These are phyloP conservation scores for Exophiala viscosa DNA, from an alignment of 2,329 filamentous ascomycete genomes.

Conservation along the genomic window DNA sequence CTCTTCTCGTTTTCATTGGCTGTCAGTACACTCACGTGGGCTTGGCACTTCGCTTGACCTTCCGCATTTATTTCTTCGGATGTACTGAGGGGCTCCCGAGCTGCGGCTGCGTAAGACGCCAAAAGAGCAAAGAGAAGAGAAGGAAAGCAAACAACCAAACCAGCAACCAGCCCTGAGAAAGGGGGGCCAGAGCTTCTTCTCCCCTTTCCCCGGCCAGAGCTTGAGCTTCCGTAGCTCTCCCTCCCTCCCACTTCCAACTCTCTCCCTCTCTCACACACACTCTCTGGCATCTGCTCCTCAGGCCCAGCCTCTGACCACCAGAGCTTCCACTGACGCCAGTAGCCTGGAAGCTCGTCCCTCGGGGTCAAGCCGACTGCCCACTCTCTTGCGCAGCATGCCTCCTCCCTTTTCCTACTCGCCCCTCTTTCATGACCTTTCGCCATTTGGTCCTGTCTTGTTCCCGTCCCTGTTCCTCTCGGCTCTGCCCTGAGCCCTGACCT, in stretches of 20 bases:
- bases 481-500: constrained; percentile 12
- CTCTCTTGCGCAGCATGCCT: constrained; percentile 1
- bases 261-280: not conserved
- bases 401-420: constrained; percentile 10
- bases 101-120: too few relatives aligned
- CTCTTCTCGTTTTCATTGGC: too few relatives aligned
- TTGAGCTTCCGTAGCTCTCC: too few relatives aligned
- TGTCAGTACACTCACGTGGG: too few relatives aligned
- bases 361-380: not conserved
- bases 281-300: not conserved
- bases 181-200: too few relatives aligned
- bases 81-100: too few relatives aligned
- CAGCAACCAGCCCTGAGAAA: too few relatives aligned
- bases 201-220: too few relatives aligned
- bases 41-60: too few relatives aligned
- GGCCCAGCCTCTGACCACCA: constrained; percentile 1
- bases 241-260: not conserved
- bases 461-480: constrained; percentile 6
- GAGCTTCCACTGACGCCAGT: constrained; percentile 1
- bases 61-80: too few relatives aligned
- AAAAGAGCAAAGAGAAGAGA: too few relatives aligned
- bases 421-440: constrained; percentile 3
- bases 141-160: too few relatives aligned
- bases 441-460: not conserved
- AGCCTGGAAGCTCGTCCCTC: not conserved